These are phyloP conservation scores for Solanum hybrid DNA, from an alignment of 305 asterid genomes.

Conservation along the genomic window DNA sequence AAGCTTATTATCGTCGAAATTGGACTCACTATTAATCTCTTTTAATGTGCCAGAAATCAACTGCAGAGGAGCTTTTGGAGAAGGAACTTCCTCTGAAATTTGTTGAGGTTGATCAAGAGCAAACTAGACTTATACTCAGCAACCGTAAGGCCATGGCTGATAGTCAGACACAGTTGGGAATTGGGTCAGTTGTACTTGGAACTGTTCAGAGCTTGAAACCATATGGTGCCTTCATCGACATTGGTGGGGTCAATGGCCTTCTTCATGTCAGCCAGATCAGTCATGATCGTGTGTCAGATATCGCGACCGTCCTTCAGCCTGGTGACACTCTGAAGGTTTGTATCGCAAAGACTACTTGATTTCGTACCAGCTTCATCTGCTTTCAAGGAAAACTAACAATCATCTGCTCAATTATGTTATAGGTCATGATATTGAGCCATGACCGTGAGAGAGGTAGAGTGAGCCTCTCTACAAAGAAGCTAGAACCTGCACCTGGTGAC, in stretches of 20 bases:
- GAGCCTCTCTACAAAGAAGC: slow-evolving; percentile 91
- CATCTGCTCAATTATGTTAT: slow-evolving; percentile 8
- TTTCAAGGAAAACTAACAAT: background rate
- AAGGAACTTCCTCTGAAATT: slow-evolving; percentile 81
- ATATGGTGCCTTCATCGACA: slow-evolving; percentile 93
- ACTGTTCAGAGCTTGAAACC: slow-evolving; percentile 94
- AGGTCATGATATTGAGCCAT: slow-evolving; percentile 98
- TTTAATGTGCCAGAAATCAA: slow-evolving; percentile 48
- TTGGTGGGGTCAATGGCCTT: slow-evolving; percentile 91
- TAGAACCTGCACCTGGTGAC: slow-evolving; percentile 97
- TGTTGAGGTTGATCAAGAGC: slow-evolving; percentile 90
- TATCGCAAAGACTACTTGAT: background rate
- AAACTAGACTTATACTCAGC: slow-evolving; percentile 74
- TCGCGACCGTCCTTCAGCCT: slow-evolving; percentile 81
- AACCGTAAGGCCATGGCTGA: slow-evolving; percentile 95
- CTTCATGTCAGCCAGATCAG: slow-evolving; percentile 93
- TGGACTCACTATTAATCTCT: background rate
- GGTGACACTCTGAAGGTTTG: slow-evolving; percentile 86
- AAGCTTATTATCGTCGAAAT: background rate
- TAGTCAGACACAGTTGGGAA: slow-evolving; percentile 94
- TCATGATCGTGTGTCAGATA: slow-evolving; percentile 88
- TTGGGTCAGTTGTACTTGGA: slow-evolving; percentile 85
- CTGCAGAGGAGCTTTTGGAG: slow-evolving; percentile 78
- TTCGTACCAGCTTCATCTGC: background rate
- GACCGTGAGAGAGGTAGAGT: slow-evolving; percentile 96